Percentiles rank a stretch among this genome's conserved stretches.
phyloP scores from a whole-genome alignment of 2,329 filamentous ascomycete species.

The Neoarthrinium moseri region DNA sequence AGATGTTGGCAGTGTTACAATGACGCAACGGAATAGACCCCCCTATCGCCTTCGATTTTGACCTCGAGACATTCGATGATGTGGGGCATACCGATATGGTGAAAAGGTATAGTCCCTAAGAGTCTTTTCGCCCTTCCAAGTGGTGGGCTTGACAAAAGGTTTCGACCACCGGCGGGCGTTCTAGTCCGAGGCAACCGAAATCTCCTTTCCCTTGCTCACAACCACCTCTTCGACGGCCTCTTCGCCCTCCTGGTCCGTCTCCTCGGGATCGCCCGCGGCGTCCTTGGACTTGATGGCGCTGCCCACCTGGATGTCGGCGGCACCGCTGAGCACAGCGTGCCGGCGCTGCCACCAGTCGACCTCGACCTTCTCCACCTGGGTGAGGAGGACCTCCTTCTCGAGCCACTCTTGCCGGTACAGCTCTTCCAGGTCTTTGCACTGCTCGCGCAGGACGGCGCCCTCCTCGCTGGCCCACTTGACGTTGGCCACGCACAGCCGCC shows the following conservation, averaged over 20 bases:
- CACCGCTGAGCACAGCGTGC: slow-evolving; percentile 49
- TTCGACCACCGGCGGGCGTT: no score
- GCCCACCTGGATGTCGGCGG: slow-evolving; percentile 42
- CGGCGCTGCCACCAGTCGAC: slow-evolving; percentile 62
- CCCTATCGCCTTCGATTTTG: no score
- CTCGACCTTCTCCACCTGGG: slow-evolving; percentile 68
- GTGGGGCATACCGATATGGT: no score
- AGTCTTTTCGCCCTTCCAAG: no score
- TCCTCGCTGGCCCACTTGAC: slow-evolving; percentile 72
- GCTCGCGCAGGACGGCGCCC: slow-evolving; percentile 58
- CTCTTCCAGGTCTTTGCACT: slow-evolving; percentile 67
- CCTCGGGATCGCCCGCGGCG: neutral
- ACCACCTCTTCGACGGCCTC: neutral
- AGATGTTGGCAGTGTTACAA: no score
- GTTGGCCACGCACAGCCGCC: slow-evolving; percentile 68
- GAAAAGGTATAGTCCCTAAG: no score
- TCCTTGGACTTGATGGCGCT: slow-evolving; percentile 2
- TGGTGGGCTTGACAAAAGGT: no score
- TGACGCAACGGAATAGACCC: no score
- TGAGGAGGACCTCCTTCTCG: slow-evolving; percentile 76
- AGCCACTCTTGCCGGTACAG: slow-evolving; percentile 71
- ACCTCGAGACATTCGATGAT: no score
- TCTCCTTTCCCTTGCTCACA: neutral
- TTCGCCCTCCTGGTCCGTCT: slow-evolving; percentile 6
- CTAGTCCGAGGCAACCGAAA: neutral